These are phyloP conservation scores for Fomitopsis betulina DNA, from an alignment of 1,284 basidiomycete species.

Conservation along the genomic window DNA sequence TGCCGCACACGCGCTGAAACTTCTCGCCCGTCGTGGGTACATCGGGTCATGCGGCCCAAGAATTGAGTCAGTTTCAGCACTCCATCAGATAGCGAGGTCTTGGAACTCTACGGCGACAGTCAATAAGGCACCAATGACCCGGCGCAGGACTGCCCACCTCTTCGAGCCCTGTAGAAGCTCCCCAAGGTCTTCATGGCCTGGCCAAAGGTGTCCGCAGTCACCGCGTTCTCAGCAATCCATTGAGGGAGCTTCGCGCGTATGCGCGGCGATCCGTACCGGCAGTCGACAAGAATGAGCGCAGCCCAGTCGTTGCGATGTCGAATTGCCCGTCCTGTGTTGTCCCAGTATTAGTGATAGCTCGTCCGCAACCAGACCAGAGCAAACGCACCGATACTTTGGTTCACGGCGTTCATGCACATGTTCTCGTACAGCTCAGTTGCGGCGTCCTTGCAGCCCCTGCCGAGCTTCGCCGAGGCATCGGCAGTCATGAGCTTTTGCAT, in stretches of 20 bases:
- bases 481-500: conserved; percentile 31
- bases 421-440: conserved; percentile 87
- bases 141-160: background rate
- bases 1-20: too few species aligned
- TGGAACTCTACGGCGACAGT: background rate
- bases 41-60: too few species aligned
- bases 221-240: conserved; percentile 78
- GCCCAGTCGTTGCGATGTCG: conserved; percentile 88
- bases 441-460: conserved; percentile 58
- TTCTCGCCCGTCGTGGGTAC: too few species aligned
- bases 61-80: too few species aligned
- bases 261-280: conserved; percentile 62
- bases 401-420: conserved; percentile 95
- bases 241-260: conserved; percentile 78
- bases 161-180: conserved; percentile 58
- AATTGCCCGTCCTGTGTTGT: conserved; percentile 74
- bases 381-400: conserved; percentile 89
- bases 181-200: conserved; percentile 68
- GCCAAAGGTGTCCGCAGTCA: conserved; percentile 68
- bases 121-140: background rate
- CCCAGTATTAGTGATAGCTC: background rate
- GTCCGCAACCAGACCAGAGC: background rate
- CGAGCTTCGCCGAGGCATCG: conserved; percentile 22
- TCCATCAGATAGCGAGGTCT: too few species aligned
- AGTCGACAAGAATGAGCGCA: conserved; percentile 79